Conservation (phyloP, 202 grass and related monocot species). For the Cymbopogon flexuosus region DNA sequence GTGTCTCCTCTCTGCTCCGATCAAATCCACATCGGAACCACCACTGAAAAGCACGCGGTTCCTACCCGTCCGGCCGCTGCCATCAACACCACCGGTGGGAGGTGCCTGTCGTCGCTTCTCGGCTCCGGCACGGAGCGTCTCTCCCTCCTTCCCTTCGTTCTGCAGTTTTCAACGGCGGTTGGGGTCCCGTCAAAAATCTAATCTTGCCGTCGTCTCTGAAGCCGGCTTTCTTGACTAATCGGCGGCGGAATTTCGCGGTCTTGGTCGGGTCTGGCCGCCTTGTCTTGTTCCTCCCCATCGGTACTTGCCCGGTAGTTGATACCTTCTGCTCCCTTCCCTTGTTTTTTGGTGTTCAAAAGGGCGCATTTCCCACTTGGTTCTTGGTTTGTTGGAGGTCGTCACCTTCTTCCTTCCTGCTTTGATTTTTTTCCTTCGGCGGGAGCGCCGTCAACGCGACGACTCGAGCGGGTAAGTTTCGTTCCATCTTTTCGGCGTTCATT, state of each 20-base stretch:
- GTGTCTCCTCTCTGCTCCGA: conserved; percentile 25
- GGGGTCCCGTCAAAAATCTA: conserved; percentile 10
- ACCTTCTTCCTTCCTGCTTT: background rate
- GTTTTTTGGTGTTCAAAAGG: conserved; percentile 20
- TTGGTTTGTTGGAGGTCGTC: background rate
- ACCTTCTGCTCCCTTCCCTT: background rate
- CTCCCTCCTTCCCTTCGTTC: background rate
- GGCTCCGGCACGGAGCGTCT: too few species aligned
- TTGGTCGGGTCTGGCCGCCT: background rate
- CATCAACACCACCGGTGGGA: conserved; percentile 35
- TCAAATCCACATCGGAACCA: conserved; percentile 39
- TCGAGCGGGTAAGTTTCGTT: background rate
- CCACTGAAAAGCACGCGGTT: conserved; percentile 28
- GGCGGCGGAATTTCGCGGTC: conserved; percentile 9
- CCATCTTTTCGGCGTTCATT: background rate
- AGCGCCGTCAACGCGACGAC: conserved; percentile 25
- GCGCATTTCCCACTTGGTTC: background rate
- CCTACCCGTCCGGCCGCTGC: conserved; percentile 11
- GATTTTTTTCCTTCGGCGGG: background rate
- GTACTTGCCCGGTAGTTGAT: background rate
- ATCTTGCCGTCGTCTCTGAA: background rate
- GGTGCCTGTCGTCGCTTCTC: conserved; percentile 23
- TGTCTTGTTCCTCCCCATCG: conserved; percentile 5
- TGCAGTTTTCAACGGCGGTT: conserved; percentile 3
- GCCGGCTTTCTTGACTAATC: conserved; percentile 34